Evolutionary conservation across 257 asterid genomes (phyloP).

Genomic region (Nicotiana obtusifolia): DNA sequence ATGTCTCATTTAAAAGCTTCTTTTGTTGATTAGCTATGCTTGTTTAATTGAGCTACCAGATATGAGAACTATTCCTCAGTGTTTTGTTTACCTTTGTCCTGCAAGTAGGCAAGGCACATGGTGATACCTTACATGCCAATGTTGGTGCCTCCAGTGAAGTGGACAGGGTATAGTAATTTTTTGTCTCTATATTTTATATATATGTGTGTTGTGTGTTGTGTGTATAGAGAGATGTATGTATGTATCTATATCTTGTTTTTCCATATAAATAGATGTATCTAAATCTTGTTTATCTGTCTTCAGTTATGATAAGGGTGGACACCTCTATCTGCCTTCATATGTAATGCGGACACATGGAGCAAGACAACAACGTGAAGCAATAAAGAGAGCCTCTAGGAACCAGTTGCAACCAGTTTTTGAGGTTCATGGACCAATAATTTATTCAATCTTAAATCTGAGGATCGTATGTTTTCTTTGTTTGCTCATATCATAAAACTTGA

Average conservation of each 20-base stretch:
- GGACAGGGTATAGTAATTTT: constrained; percentile 62
- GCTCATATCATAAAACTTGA: constrained; percentile 6
- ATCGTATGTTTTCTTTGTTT: background rate
- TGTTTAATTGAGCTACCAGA: background rate
- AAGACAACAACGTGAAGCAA: constrained; percentile 81
- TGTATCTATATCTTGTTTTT: background rate
- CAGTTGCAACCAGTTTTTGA: constrained; percentile 72
- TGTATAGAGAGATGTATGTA: background rate
- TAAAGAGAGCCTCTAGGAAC: constrained; percentile 55
- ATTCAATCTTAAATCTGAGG: constrained; percentile 8
- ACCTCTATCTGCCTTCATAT: constrained; percentile 75
- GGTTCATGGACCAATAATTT: constrained; percentile 40
- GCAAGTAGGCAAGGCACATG: constrained; percentile 85
- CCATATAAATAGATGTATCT: background rate
- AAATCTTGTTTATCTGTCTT: constrained; percentile 7
- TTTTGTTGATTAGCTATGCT: background rate
- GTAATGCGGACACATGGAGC: constrained; percentile 98
- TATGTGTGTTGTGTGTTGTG: too few species aligned
- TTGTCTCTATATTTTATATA: background rate
- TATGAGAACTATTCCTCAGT: background rate
- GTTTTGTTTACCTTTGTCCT: constrained; percentile 7
- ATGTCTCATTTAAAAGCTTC: background rate
- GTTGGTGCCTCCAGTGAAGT: constrained; percentile 88
- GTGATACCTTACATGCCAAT: constrained; percentile 98
- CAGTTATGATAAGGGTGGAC: constrained; percentile 92